These are phyloP conservation scores for Rhynchospora tenuis DNA, from an alignment of 176 grass and related monocot genomes.

Conservation along the genomic window DNA sequence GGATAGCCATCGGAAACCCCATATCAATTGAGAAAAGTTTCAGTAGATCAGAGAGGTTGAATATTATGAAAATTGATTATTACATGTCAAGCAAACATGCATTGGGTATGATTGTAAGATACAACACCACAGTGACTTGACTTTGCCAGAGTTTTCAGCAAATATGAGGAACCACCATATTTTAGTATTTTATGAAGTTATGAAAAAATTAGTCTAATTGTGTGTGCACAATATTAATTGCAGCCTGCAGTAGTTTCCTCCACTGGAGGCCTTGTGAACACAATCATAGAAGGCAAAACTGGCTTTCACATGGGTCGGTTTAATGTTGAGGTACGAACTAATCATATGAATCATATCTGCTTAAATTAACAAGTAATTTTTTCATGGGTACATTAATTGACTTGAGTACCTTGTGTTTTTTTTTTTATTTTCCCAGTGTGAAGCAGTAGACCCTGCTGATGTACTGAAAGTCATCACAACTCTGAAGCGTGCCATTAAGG, in stretches of 20 bases:
- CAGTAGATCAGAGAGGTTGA: not conserved
- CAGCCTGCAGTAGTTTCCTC: constrained; percentile 60
- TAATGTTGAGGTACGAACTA: constrained; percentile 46
- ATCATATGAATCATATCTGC: not conserved
- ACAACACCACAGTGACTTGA: not conserved
- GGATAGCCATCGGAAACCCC: not conserved
- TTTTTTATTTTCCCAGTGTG: constrained; percentile 53
- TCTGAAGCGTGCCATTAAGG: constrained; percentile 52
- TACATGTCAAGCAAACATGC: not conserved
- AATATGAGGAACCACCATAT: not conserved
- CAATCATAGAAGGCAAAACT: constrained; percentile 70
- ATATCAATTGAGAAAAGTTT: not conserved
- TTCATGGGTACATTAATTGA: not conserved
- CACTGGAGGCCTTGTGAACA: constrained; percentile 89
- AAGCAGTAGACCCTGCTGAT: constrained; percentile 45
- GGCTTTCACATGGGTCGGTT: constrained; percentile 90
- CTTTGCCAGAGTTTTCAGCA: not conserved
- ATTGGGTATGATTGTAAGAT: not conserved
- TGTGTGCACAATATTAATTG: not conserved
- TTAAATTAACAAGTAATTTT: not conserved
- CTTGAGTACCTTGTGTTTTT: not conserved
- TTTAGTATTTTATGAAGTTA: not conserved
- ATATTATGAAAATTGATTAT: constrained; percentile 9
- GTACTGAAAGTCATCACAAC: constrained; percentile 58
- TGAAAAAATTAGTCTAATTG: not conserved